Evolutionary conservation across 805 yeast species (phyloP), one percentile per base, ranked within the genome.

Genomic region (Candida incommunis): DNA sequence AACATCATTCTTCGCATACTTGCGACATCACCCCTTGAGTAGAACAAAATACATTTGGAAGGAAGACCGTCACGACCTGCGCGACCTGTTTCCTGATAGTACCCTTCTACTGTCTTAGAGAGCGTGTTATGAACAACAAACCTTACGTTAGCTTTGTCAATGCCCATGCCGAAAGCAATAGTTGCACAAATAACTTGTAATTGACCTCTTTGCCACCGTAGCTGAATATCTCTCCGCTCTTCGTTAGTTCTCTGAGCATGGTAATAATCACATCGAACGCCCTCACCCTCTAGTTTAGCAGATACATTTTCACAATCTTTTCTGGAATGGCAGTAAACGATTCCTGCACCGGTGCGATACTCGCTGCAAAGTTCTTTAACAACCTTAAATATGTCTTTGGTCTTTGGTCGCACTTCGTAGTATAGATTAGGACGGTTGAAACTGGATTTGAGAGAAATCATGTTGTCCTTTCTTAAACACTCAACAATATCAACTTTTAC

Each of bases 131-230:
- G 98, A 37, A 85, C 77, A 2, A 92, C 97, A 66, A 72, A 88
- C 41, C 98, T 68, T 9, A 92, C 98, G 62, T 92, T 94, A 0
- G 96, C 83, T 60, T 92, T 92, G 64, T 92, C 98, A 46, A 92
- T 90, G 42, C 98, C 98, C 98, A 92, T 92, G 23, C 98, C 98
- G 69, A 92, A 92, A 0, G 98, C 98, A 55, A 92, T 82, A 0
- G 98, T 92, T 0, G 98, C 98, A 66, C 97, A 90, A 13, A 92
- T 87, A 1, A 88, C 81, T 57, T 80, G 81, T 20, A 80, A 64
- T 20, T 62, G 60, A 45, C 82, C 80, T 1, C 64, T 57, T 60
- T 92, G 98, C 98, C 98, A 92, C 25, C 64, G 67, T 22, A 66
- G 66, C 61, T 92, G 98, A n/a, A 86, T 76, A 2, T 60, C 51